These are phyloP conservation scores for Fonsecaea pugnacius DNA, from an alignment of 2,329 filamentous ascomycete species.

Conservation along the genomic window DNA sequence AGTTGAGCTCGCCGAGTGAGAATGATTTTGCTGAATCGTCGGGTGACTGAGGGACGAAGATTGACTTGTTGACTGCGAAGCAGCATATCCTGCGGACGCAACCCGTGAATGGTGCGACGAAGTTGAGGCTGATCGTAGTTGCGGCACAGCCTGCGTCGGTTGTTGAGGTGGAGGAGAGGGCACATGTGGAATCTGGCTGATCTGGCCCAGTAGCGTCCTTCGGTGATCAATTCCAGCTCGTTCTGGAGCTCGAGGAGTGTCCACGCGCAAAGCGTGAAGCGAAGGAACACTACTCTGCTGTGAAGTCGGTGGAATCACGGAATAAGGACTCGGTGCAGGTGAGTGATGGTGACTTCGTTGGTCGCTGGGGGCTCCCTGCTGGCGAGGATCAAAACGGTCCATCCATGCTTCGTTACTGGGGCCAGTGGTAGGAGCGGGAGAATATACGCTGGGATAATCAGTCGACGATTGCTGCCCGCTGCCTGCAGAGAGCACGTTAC, in stretches of 20 bases:
- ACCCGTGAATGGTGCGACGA: slow-evolving; percentile 33
- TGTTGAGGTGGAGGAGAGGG: slow-evolving; percentile 36
- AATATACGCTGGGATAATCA: slow-evolving; percentile 26
- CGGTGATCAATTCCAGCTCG: slow-evolving; percentile 31
- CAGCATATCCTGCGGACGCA: slow-evolving; percentile 30
- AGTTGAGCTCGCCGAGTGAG: slow-evolving; percentile 35
- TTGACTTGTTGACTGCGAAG: slow-evolving; percentile 20
- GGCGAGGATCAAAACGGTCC: slow-evolving; percentile 35
- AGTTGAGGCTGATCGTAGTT: slow-evolving; percentile 27
- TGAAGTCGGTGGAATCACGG: slow-evolving; percentile 32
- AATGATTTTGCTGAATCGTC: slow-evolving; percentile 25
- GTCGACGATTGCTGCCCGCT: slow-evolving; percentile 17
- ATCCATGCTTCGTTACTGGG: slow-evolving; percentile 35
- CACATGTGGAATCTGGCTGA: slow-evolving; percentile 30
- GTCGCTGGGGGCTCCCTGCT: slow-evolving; percentile 26
- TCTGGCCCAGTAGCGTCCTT: slow-evolving; percentile 28
- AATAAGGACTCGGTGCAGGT: slow-evolving; percentile 33
- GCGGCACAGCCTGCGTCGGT: slow-evolving; percentile 19
- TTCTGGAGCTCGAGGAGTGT: slow-evolving; percentile 27
- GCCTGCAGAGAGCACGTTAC: slow-evolving; percentile 18
- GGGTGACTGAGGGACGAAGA: slow-evolving; percentile 19
- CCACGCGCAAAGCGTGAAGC: slow-evolving; percentile 24
- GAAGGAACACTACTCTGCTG: slow-evolving; percentile 20
- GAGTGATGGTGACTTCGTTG: slow-evolving; percentile 34
- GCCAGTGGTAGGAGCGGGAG: slow-evolving; percentile 21